Evolutionary conservation across 1,284 basidiomycete species (phyloP).

Genomic region (Mrakiaceae sp.): DNA sequence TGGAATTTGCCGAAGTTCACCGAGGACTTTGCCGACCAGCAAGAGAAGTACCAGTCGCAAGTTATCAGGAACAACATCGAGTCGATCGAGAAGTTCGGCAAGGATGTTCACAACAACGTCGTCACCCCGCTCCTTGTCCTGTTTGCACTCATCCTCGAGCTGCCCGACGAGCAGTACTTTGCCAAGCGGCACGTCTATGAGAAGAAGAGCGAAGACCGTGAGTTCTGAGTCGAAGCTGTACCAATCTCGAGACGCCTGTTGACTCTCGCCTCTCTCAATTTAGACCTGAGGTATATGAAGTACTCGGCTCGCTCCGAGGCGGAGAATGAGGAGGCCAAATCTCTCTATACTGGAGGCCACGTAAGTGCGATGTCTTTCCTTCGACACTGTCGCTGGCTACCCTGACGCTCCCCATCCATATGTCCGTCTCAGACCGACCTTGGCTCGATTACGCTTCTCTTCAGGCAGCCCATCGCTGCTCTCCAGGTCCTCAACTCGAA

Average conservation of each 20-base stretch:
- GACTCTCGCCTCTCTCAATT: too few species aligned
- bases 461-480: conserved; percentile 40
- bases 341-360: conserved; percentile 40
- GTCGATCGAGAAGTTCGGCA: too few species aligned
- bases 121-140: conserved; percentile 34
- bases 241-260: too few species aligned
- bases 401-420: too few species aligned
- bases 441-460: conserved; percentile 37
- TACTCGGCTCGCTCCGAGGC: conserved; percentile 40
- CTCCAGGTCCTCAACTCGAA: conserved; percentile 41
- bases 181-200: conserved; percentile 44
- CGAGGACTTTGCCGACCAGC: conserved; percentile 27
- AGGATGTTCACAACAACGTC: not conserved
- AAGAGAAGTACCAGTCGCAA: conserved; percentile 24
- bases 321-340: conserved; percentile 37
- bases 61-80: conserved; percentile 22
- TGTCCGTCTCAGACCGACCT: conserved; percentile 26
- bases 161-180: conserved; percentile 45
- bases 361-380: not conserved
- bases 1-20: conserved; percentile 43
- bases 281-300: conserved; percentile 46
- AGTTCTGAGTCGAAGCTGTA: too few species aligned
- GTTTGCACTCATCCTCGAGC: conserved; percentile 46
- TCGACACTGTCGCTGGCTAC: too few species aligned
- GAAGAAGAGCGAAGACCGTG: conserved; percentile 39